Base-by-base conservation (phyloP, 1,284 basidiomycete genomes). In the Cystobasidiaceae sp. region DNA sequence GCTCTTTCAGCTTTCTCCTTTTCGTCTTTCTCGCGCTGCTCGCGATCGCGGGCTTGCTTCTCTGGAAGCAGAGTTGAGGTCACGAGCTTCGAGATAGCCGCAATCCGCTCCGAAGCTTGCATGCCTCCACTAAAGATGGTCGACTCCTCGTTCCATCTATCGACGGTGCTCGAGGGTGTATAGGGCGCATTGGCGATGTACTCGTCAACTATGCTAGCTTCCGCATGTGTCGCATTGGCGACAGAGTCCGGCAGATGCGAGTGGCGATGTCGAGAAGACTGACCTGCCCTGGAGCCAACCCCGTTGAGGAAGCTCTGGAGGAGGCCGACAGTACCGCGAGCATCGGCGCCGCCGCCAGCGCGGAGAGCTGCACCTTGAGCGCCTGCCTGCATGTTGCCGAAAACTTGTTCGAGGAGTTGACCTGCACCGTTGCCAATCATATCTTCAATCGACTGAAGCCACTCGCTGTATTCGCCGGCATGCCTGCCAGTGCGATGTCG, bases 351-450 rank as follows among this genome's bases (percentile, higher is more conserved):
- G 11, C 37, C 37, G 37, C 37, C 37, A n/a, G 37, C 37, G 37
- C 37, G 11, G 2, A 44, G 37, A 44, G 27, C 13, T 28, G 54
- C 23, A 23, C 39, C 13, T 15, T 19, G 23, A 2, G 60, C 37
- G n/a, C n/a, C n/a, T n/a, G n/a, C n/a, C n/a, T n/a, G n/a, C 32
- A 59, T 58, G 9, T 51, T 84, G 56, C 72, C 71, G 48, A 76
- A 73, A 45, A 93, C 81, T 67, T 88, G 87, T 69, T 93, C 89
- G 70, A 94, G 84, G 61, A 93, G 80, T 72, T 92, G 89, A 25
- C 89, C 81, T 13, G 89, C 88, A 27, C 88, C 86, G 15, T 84
- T 86, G 0, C 89, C 90, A 58, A 93, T 86, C 56, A 91, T 82
- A 56, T 88, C 85, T 71, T 93, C 87, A 37, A 96, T 85, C 25